Base-by-base conservation (phyloP, 306 rosid genomes). In the Dalbergia cochinchinensis region DNA sequence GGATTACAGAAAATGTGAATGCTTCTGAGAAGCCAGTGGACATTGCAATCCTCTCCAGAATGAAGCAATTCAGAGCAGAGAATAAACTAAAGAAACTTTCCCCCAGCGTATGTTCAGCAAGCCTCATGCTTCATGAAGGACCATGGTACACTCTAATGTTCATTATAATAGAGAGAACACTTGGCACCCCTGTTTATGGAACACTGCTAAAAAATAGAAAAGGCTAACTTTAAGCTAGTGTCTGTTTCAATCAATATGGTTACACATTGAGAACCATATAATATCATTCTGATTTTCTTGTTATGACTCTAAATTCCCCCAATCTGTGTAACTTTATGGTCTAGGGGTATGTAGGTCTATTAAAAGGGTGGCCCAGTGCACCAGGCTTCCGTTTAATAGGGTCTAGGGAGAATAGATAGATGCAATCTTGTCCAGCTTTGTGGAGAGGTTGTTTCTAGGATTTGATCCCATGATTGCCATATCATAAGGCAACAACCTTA, bases 11-110 rank as follows among this genome's bases (percentile, higher is more conserved):
- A 87, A 93, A 85, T 44, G 97, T 95, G 69, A 91, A 86, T 80
- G 98, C 98, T 53, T 85, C 97, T 26, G 97, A 94, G 89, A 92
- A 86, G 81, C 97, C 97, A 50, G 92, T 92, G 34, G 98, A 94
- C 83, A 91, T 93, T 54, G 98, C 97, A 34, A 97, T 94, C 55
- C 94, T 92, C 48, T 89, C 97, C 20, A 87, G 98, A 87, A 89
- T 94, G 97, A 94, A 94, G 90, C 98, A 94, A 80, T 94, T 94
- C 84, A 89, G 96, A 86, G 96, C 94, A 31, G 92, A 92, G 98
- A 94, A 94, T 81, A 92, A 94, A 82, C 90, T 94, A 41, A 94
- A 94, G 87, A 89, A 92, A 84, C 96, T 94, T 63, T 97, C 98
- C 55, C 85, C 92, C 65, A 94, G 91, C 95, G 97, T 91, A 74